These are phyloP conservation scores for Aspergillus uvarum DNA, from an alignment of 2,329 filamentous ascomycete species.

Conservation along the genomic window DNA sequence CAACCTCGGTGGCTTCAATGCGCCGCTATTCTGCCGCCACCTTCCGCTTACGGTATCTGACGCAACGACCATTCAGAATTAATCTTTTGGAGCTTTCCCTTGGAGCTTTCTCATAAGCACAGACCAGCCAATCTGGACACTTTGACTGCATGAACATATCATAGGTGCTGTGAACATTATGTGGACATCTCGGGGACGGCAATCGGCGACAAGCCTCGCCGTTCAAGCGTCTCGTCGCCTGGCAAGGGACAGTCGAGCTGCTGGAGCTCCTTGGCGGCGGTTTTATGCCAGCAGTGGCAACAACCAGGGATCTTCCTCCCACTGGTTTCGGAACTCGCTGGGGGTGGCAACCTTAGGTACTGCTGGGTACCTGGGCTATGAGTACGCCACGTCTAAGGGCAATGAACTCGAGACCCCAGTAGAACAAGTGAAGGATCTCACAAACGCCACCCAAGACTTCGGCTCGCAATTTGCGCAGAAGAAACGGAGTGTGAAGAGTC, in stretches of 20 bases:
- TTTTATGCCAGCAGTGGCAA: constrained; percentile 30
- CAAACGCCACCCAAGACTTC: constrained; percentile 57
- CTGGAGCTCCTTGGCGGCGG: constrained; percentile 27
- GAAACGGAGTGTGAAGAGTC: constrained; percentile 74
- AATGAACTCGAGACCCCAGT: constrained; percentile 20
- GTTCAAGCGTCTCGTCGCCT: constrained; percentile 26
- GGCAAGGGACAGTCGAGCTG: constrained; percentile 18
- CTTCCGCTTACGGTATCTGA: constrained; percentile 30
- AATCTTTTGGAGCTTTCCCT: not conserved
- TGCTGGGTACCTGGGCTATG: constrained; percentile 33
- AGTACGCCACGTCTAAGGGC: constrained; percentile 26
- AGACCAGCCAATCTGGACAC: not conserved
- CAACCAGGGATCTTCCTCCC: constrained; percentile 17
- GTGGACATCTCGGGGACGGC: constrained; percentile 29
- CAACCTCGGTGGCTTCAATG: constrained; percentile 23
- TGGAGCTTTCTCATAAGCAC: not conserved
- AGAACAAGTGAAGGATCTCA: constrained; percentile 22
- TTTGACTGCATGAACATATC: constrained; percentile 2
- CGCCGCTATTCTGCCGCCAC: constrained; percentile 36
- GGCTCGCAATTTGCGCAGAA: constrained; percentile 87
- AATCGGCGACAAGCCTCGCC: constrained; percentile 22
- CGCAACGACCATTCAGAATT: constrained; percentile 27
- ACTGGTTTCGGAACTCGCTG: constrained; percentile 34
- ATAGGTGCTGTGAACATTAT: constrained; percentile 21
- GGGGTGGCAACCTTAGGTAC: constrained; percentile 33